phyloP scores from a whole-genome alignment of 225 moss, liverwort and hornwort genomes.

The Neckera pumila region DNA sequence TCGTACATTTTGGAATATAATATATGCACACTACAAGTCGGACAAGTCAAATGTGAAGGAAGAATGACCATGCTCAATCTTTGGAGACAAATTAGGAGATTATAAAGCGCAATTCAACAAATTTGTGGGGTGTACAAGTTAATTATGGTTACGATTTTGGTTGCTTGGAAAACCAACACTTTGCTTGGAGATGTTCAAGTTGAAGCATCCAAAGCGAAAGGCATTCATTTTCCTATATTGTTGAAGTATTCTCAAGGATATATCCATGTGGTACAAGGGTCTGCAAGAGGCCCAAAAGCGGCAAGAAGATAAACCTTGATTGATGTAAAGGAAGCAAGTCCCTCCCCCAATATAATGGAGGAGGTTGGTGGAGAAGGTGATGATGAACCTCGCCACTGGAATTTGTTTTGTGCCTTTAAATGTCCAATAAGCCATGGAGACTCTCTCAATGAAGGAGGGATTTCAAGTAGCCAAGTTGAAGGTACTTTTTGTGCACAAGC shows the following conservation, averaged over 20 bases:
- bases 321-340: not conserved
- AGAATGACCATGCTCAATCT: accelerated
- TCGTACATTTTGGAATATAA: not conserved
- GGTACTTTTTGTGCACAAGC: not conserved
- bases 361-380: not conserved
- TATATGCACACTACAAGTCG: not conserved
- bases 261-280: not conserved
- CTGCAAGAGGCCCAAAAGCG: not conserved
- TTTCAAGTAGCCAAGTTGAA: not conserved
- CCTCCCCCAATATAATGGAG: accelerated
- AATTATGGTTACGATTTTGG: not conserved
- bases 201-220: not conserved
- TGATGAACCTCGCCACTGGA: not conserved
- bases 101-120: not conserved
- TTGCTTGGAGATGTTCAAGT: not conserved
- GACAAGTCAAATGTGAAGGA: accelerated
- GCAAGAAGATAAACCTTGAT: not conserved
- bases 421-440: not conserved
- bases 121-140: not conserved
- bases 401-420: not conserved
- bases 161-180: not conserved
- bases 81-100: not conserved
- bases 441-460: accelerated
- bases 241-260: not conserved
- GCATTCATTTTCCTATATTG: not conserved